Evolutionary conservation across 2,329 filamentous ascomycete genomes (phyloP).

Genomic region (Talaromyces sp.): DNA sequence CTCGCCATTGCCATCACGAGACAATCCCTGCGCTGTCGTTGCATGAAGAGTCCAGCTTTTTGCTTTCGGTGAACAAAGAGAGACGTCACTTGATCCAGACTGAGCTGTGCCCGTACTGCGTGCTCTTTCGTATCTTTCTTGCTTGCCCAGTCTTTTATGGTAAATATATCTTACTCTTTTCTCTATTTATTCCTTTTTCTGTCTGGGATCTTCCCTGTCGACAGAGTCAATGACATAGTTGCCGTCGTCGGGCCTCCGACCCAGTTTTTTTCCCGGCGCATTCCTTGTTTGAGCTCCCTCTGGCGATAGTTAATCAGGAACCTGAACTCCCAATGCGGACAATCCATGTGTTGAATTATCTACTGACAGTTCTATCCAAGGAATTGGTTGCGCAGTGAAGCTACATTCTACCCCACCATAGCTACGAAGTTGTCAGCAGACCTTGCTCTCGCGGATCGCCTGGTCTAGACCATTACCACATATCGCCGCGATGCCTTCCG

Average conservation of each 20-base stretch:
- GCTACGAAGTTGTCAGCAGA: not conserved
- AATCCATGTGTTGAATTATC: not conserved
- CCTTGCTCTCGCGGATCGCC: not conserved
- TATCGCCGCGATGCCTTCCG: conserved; percentile 29
- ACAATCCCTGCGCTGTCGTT: not conserved
- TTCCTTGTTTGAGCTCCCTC: conserved; percentile 12
- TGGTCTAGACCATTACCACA: not conserved
- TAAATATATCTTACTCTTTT: not conserved
- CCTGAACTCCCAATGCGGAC: not conserved
- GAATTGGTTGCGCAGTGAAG: not conserved
- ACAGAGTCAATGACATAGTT: conserved; percentile 1
- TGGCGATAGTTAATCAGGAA: conserved; percentile 3
- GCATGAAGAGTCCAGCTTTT: not conserved
- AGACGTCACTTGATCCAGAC: conserved; percentile 10
- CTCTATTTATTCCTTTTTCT: not conserved
- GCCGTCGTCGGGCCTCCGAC: not conserved
- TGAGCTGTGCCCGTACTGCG: not conserved
- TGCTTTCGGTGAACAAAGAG: conserved; percentile 11
- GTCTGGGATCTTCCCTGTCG: not conserved
- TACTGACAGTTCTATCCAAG: not conserved
- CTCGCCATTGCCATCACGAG: not conserved
- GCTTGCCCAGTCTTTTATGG: not conserved
- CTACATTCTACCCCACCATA: not conserved
- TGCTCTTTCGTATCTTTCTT: not conserved
- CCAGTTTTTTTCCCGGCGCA: conserved; percentile 15